Evolutionary conservation across 768 basidiomycete genomes (phyloP).

Genomic region (Hygrophorus russula): DNA sequence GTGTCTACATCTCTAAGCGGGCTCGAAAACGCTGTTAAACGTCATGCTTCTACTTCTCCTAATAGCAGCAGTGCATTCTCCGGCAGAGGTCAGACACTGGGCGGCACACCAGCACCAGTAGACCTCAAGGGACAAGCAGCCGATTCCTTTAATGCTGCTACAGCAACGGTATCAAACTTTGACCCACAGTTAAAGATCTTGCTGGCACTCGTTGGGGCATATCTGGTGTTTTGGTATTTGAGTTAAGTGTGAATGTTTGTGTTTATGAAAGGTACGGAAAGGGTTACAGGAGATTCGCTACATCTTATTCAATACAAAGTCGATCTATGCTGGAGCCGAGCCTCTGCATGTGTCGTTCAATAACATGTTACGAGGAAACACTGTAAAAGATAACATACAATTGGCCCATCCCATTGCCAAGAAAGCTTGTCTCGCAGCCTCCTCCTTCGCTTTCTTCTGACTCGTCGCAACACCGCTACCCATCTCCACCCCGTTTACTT

Average conservation of each 20-base stretch:
- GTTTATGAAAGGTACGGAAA: neutral
- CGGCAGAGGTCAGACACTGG: conserved; percentile 67
- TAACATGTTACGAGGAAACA: neutral
- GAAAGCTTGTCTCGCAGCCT: conserved; percentile 52
- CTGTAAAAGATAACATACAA: conserved; percentile 8
- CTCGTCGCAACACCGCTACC: conserved; percentile 43
- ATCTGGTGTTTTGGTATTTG: conserved; percentile 46
- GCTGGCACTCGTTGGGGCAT: conserved; percentile 50
- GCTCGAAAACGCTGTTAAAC: conserved; percentile 47
- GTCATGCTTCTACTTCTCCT: conserved; percentile 32
- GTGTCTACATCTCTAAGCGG: conserved; percentile 27
- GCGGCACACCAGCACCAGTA: conserved; percentile 30
- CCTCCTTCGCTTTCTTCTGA: conserved; percentile 58
- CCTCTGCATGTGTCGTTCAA: too few species aligned
- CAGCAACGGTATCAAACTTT: conserved; percentile 33
- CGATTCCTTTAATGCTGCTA: conserved; percentile 21
- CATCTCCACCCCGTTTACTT: conserved; percentile 38
- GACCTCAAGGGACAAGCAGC: conserved; percentile 14
- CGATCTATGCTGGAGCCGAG: too few species aligned
- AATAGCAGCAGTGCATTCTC: conserved; percentile 38
- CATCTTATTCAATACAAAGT: too few species aligned
- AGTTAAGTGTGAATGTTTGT: conserved; percentile 10
- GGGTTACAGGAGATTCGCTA: too few species aligned
- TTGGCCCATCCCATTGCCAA: conserved; percentile 39
- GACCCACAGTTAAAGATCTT: conserved; percentile 62